These are phyloP conservation scores for Cladosporium sp. DNA, from an alignment of 2,329 filamentous ascomycete genomes.

Conservation along the genomic window DNA sequence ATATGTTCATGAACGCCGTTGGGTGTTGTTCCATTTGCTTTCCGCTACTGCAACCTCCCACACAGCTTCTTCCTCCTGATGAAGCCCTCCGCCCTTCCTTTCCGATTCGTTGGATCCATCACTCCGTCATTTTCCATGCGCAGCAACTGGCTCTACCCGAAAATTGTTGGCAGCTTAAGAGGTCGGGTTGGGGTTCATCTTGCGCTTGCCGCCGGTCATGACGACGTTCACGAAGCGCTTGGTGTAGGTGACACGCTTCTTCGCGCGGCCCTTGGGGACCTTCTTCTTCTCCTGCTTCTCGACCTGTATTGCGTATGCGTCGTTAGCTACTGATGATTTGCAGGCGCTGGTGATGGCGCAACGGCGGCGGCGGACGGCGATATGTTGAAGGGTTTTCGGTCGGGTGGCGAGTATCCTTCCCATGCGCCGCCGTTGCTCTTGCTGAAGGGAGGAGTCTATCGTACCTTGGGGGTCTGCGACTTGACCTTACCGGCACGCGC, in stretches of 20 bases:
- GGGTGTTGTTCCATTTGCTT: conserved; percentile 13
- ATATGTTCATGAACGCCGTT: conserved; percentile 12
- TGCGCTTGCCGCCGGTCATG: conserved; percentile 96
- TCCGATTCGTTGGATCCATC: not conserved
- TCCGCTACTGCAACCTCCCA: conserved; percentile 13
- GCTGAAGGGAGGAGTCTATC: conserved; percentile 31
- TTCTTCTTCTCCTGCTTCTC: conserved; percentile 94
- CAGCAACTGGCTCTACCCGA: conserved; percentile 4
- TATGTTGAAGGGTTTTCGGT: conserved; percentile 16
- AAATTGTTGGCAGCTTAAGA: conserved; percentile 44
- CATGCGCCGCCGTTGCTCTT: not conserved
- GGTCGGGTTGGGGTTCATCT: conserved; percentile 89
- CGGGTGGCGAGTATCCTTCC: conserved; percentile 3
- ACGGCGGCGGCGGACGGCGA: conserved; percentile 24
- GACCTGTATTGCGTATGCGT: conserved; percentile 51
- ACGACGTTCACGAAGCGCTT: conserved; percentile 98
- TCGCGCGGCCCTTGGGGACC: conserved; percentile 91
- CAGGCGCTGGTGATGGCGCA: not conserved
- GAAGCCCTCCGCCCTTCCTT: not conserved
- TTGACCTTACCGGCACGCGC: conserved; percentile 98
- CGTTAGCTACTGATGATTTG: conserved; percentile 22
- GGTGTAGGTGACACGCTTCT: conserved; percentile 95
- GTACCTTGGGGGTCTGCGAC: conserved; percentile 89
- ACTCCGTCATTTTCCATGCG: conserved; percentile 2
- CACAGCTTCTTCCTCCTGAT: not conserved